phyloP scores from a whole-genome alignment of 805 yeast genomes.

The Wickerhamiella shivajii region DNA sequence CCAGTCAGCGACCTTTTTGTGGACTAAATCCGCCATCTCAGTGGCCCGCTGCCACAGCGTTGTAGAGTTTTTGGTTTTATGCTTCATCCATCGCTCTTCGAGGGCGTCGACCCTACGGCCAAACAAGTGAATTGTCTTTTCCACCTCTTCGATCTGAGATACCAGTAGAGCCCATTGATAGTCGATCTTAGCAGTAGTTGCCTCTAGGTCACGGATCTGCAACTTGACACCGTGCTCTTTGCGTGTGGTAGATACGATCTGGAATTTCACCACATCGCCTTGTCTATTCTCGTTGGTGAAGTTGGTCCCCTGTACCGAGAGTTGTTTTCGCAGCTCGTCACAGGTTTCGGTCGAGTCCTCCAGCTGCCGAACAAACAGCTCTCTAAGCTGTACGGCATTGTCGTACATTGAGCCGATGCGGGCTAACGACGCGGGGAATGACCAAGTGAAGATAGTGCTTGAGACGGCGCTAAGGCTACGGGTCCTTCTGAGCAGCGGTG shows the following conservation, averaged over 20 bases:
- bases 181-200: slow-evolving; percentile 40
- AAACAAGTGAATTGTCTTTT: slow-evolving; percentile 39
- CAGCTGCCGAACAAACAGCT: slow-evolving; percentile 11
- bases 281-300: slow-evolving; percentile 16
- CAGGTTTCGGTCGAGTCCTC: slow-evolving; percentile 7
- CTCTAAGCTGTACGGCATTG: slow-evolving; percentile 12
- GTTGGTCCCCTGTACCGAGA: slow-evolving; percentile 13
- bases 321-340: slow-evolving; percentile 9
- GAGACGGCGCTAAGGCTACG: slow-evolving; percentile 14
- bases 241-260: slow-evolving; percentile 14
- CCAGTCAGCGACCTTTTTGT: too few species aligned
- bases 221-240: slow-evolving; percentile 19
- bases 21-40: too few species aligned
- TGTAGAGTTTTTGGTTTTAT: too few species aligned
- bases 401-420: slow-evolving; percentile 11
- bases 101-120: slow-evolving; percentile 25
- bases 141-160: slow-evolving; percentile 52
- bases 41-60: too few species aligned
- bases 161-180: slow-evolving; percentile 50
- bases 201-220: slow-evolving; percentile 36
- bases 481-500: slow-evolving; percentile 11
- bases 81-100: slow-evolving; percentile 23
- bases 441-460: slow-evolving; percentile 12
- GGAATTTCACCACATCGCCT: slow-evolving; percentile 17
- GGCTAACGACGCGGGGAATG: slow-evolving; percentile 14